Evolutionary conservation across 345 rosid species (phyloP).

Genomic region (Kernera saxatilis): DNA sequence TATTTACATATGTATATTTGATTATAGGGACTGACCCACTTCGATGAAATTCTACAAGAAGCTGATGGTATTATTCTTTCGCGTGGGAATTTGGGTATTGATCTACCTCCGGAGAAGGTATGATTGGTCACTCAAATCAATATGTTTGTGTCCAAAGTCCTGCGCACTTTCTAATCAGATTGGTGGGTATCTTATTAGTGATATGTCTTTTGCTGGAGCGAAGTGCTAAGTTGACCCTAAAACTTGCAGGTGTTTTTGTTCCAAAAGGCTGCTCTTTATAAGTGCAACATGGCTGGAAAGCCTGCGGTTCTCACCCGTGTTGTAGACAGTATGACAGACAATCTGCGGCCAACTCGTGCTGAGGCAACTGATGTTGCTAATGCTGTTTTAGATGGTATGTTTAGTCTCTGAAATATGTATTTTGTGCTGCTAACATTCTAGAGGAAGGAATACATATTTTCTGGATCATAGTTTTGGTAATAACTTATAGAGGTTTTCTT

Average conservation of each 20-base stretch:
- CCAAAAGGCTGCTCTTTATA: constrained; percentile 91
- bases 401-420: neutral
- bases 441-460: neutral
- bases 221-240: neutral
- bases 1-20: neutral
- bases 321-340: constrained; percentile 96
- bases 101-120: constrained; percentile 97
- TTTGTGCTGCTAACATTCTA: neutral
- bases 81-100: constrained; percentile 92
- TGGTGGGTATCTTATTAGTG: constrained; percentile 4
- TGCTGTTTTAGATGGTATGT: constrained; percentile 90
- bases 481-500: neutral
- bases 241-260: constrained; percentile 77
- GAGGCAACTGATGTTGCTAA: constrained; percentile 99
- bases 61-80: constrained; percentile 98
- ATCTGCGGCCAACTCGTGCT: constrained; percentile 94
- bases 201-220: constrained; percentile 3
- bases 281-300: constrained; percentile 98
- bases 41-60: constrained; percentile 92
- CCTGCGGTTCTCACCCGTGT: constrained; percentile 97
- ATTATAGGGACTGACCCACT: constrained; percentile 79
- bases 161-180: neutral
- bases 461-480: constrained; percentile 2
- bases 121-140: neutral
- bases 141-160: no score